These are phyloP conservation scores for Paecilomyces niveus DNA, from an alignment of 2,329 filamentous ascomycete genomes.

Conservation along the genomic window DNA sequence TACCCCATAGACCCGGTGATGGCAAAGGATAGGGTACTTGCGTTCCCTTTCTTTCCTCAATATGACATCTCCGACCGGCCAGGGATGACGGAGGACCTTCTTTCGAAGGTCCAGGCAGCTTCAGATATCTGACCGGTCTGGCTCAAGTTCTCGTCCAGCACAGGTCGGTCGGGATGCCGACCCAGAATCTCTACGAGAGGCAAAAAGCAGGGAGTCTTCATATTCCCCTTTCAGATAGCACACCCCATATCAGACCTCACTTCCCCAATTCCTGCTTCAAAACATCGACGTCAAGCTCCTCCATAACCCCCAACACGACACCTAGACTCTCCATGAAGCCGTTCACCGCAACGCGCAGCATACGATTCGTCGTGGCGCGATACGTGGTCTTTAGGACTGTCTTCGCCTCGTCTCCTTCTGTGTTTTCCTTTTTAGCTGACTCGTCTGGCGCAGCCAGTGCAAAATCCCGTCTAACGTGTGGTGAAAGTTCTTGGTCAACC, in stretches of 20 bases:
- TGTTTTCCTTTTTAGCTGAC: slow-evolving; percentile 11
- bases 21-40: not conserved
- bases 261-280: slow-evolving; percentile 40
- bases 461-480: slow-evolving; percentile 69
- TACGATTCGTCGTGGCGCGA: slow-evolving; percentile 84
- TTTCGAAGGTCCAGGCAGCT: not conserved
- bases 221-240: not conserved
- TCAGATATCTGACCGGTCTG: not conserved
- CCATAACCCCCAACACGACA: slow-evolving; percentile 82
- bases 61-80: not conserved
- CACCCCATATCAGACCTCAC: slow-evolving; percentile 7
- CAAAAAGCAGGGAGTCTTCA: not conserved
- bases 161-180: not conserved
- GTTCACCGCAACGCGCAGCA: slow-evolving; percentile 93
- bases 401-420: slow-evolving; percentile 26
- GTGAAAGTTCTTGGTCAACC: slow-evolving; percentile 85
- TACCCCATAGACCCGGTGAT: not conserved
- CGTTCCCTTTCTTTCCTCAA: not conserved
- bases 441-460: slow-evolving; percentile 39
- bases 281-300: slow-evolving; percentile 80
- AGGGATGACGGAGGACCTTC: not conserved
- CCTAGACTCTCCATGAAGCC: slow-evolving; percentile 88
- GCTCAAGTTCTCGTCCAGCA: not conserved
- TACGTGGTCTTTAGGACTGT: slow-evolving; percentile 68
- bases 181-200: not conserved